Conservation (phyloP, 257 asterid species). For the Nicotiana attenuata region DNA sequence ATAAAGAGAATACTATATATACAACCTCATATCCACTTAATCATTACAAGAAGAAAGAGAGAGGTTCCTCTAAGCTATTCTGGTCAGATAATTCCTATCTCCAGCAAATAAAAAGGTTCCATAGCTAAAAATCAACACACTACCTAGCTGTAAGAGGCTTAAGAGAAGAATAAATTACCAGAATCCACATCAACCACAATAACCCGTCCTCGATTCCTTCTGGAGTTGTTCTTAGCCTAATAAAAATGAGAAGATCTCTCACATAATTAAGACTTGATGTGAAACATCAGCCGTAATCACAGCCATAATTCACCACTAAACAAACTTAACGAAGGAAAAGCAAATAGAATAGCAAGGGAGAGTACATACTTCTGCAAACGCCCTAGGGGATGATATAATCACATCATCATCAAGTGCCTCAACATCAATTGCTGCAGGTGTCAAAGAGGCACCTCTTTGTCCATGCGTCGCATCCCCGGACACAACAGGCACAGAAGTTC, state of each 20-base stretch:
- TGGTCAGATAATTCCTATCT: not conserved
- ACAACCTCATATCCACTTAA: not conserved
- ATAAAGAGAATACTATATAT: not conserved
- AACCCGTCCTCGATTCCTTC: slow-evolving; percentile 45
- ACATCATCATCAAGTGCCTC: slow-evolving; percentile 43
- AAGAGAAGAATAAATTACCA: slow-evolving; percentile 35
- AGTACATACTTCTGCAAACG: slow-evolving; percentile 30
- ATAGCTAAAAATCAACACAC: not conserved
- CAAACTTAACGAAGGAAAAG: not conserved
- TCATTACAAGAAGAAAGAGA: not conserved
- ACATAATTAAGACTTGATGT: slow-evolving; percentile 9
- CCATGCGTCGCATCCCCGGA: not conserved
- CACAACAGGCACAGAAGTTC: slow-evolving; percentile 12
- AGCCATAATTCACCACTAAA: not conserved
- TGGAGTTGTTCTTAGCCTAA: slow-evolving; percentile 71
- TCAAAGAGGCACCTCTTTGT: slow-evolving; percentile 4
- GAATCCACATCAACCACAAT: slow-evolving; percentile 66
- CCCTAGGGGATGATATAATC: slow-evolving; percentile 36
- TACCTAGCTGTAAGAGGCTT: not conserved
- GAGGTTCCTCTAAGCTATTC: not conserved
- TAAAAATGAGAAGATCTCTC: slow-evolving; percentile 14
- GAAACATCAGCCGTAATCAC: not conserved
- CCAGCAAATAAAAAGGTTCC: not conserved
- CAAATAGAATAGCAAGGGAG: not conserved
- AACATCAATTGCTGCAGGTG: slow-evolving; percentile 33